Percentiles rank a stretch among this genome's conserved stretches.
These are phyloP conservation scores for Turritis glabra DNA, from an alignment of 345 rosid species.

Conservation along the genomic window DNA sequence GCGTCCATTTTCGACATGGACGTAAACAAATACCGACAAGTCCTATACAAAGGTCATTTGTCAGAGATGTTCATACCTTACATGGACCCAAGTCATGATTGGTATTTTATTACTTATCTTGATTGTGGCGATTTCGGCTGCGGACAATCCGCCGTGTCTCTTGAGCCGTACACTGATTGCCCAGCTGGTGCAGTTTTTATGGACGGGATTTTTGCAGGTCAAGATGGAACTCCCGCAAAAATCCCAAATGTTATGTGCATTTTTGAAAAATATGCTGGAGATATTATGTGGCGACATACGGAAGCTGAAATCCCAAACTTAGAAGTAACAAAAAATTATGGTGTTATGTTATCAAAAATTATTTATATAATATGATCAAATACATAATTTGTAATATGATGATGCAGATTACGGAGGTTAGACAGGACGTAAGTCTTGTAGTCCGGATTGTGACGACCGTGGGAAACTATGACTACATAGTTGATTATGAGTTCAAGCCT, in stretches of 20 bases:
- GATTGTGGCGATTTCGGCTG: constrained; percentile 57
- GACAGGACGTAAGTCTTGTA: constrained; percentile 56
- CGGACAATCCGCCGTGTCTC: constrained; percentile 46
- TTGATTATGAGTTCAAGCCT: constrained; percentile 54
- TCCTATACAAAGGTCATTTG: constrained; percentile 50
- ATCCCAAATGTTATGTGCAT: constrained; percentile 46
- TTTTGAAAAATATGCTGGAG: constrained; percentile 60
- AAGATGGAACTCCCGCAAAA: constrained; percentile 44
- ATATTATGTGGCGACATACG: constrained; percentile 41
- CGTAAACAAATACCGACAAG: constrained; percentile 41
- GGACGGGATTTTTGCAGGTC: constrained; percentile 47
- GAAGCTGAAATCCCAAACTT: constrained; percentile 33
- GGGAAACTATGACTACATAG: constrained; percentile 49
- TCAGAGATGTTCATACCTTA: constrained; percentile 64
- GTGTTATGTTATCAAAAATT: background rate
- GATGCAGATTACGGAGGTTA: constrained; percentile 52
- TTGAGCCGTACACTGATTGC: constrained; percentile 52
- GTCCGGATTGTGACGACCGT: constrained; percentile 54
- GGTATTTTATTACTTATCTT: constrained; percentile 45
- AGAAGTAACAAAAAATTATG: background rate
- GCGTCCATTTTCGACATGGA: constrained; percentile 56
- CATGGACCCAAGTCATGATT: constrained; percentile 49
- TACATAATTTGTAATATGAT: background rate
- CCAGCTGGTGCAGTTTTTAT: constrained; percentile 52
- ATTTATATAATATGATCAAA: background rate